Conservation (phyloP, 805 yeast genomes). For the Kluyveromyces nonfermentans region DNA sequence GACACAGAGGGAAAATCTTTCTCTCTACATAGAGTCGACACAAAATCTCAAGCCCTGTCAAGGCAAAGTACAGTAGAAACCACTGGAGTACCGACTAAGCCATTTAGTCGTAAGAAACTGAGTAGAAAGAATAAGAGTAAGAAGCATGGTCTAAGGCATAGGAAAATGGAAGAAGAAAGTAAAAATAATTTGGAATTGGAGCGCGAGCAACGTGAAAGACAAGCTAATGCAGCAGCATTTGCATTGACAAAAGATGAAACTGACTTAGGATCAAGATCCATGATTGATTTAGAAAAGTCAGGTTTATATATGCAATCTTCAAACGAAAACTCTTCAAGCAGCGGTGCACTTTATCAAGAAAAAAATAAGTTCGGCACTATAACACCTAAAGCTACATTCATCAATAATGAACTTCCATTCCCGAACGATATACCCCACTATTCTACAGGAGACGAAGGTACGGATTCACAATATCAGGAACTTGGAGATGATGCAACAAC, state of each 20-base stretch:
- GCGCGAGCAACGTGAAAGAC: conserved; percentile 33
- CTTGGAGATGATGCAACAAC: conserved; percentile 21
- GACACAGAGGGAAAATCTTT: conserved; percentile 61
- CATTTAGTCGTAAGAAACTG: conserved; percentile 66
- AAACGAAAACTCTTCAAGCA: background rate
- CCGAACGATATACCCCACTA: conserved; percentile 5
- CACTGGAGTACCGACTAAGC: conserved; percentile 54
- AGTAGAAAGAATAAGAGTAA: conserved; percentile 31
- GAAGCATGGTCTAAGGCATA: conserved; percentile 21
- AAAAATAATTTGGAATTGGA: conserved; percentile 28
- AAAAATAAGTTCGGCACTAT: conserved; percentile 9
- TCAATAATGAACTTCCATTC: conserved; percentile 6
- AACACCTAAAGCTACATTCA: conserved; percentile 17
- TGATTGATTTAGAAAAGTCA: background rate
- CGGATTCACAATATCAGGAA: conserved; percentile 10
- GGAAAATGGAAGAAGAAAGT: conserved; percentile 19
- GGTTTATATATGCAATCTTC: background rate
- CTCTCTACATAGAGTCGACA: conserved; percentile 77
- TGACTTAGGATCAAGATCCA: conserved; percentile 4
- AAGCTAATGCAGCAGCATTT: conserved; percentile 36
- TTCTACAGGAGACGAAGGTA: conserved; percentile 2
- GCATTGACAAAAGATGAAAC: conserved; percentile 28
- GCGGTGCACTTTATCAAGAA: background rate
- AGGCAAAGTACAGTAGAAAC: conserved; percentile 44
- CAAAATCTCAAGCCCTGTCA: conserved; percentile 33